These are phyloP conservation scores for Rhizopus stolonifer DNA, from an alignment of 371 early-diverging fungal species.

Conservation along the genomic window DNA sequence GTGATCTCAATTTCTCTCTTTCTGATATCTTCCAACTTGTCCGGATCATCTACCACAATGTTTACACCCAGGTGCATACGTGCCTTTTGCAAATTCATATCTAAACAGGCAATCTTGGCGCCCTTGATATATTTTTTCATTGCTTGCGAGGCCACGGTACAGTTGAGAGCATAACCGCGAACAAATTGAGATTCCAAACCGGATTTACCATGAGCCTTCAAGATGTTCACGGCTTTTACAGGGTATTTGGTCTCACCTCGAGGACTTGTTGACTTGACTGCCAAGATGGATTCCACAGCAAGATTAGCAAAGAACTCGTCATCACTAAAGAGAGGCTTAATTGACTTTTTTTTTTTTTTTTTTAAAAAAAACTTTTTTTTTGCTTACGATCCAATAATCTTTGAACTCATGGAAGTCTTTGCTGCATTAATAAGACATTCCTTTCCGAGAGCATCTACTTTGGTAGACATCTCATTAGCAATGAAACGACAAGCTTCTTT, in stretches of 20 bases:
- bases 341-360: too few relatives aligned
- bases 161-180: conserved; percentile 92
- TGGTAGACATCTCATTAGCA: conserved; percentile 92
- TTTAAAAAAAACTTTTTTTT: too few relatives aligned
- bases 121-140: conserved; percentile 87
- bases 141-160: conserved; percentile 91
- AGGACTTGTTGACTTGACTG: conserved; percentile 15
- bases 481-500: conserved; percentile 99
- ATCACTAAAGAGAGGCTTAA: conserved; percentile 54
- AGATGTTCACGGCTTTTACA: conserved; percentile 97
- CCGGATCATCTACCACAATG: conserved; percentile 96
- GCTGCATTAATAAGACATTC: conserved; percentile 96
- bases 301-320: conserved; percentile 96
- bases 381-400: conserved; percentile 92
- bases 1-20: conserved; percentile 83
- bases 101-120: conserved; percentile 98
- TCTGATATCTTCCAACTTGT: conserved; percentile 33
- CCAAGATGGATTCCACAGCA: conserved; percentile 73
- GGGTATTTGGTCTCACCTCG: conserved; percentile 94
- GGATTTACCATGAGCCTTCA: conserved; percentile 98
- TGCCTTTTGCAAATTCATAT: conserved; percentile 99
- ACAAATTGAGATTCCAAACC: conserved; percentile 91
- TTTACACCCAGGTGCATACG: conserved; percentile 87
- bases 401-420: conserved; percentile 98
- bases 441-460: conserved; percentile 90